Evolutionary conservation across 2,329 filamentous ascomycete genomes (phyloP).

Genomic region (Colletotrichum lini): DNA sequence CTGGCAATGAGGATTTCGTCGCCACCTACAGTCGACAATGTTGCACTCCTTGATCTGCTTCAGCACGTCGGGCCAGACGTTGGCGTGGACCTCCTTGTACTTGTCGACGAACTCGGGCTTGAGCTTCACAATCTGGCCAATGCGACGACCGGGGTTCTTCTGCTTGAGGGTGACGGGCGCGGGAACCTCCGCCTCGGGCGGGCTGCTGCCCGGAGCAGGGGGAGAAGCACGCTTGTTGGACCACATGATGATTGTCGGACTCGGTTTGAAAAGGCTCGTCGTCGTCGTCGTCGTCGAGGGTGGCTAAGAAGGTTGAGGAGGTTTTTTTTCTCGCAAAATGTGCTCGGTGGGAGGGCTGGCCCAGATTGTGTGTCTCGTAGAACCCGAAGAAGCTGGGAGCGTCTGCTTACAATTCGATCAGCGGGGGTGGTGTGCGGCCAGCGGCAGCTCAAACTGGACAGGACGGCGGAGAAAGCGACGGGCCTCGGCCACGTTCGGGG

Average conservation of each 20-base stretch:
- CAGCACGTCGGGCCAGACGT: constrained; percentile 84
- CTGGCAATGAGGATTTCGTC: too few species aligned
- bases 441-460: constrained; percentile 10
- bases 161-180: constrained; percentile 43
- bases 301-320: background rate
- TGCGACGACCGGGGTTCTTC: constrained; percentile 65
- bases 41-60: constrained; percentile 83
- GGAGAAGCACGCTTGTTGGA: constrained; percentile 38
- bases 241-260: constrained; percentile 26
- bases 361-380: constrained; percentile 26
- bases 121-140: constrained; percentile 81
- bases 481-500: constrained; percentile 32
- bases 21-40: constrained; percentile 77
- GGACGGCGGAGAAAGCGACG: constrained; percentile 8
- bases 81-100: constrained; percentile 82
- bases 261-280: constrained; percentile 9
- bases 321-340: constrained; percentile 21
- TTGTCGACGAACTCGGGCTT: constrained; percentile 75
- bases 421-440: constrained; percentile 18
- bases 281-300: constrained; percentile 14
- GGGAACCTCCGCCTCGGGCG: constrained; percentile 34
- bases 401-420: constrained; percentile 36
- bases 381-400: constrained; percentile 25
- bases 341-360: constrained; percentile 29
- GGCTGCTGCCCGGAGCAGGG: constrained; percentile 28